Evolutionary conservation across 352 stramenopile species (phyloP), one percentile per base, ranked within the genome.

Genomic region (Phytophthora litchii): DNA sequence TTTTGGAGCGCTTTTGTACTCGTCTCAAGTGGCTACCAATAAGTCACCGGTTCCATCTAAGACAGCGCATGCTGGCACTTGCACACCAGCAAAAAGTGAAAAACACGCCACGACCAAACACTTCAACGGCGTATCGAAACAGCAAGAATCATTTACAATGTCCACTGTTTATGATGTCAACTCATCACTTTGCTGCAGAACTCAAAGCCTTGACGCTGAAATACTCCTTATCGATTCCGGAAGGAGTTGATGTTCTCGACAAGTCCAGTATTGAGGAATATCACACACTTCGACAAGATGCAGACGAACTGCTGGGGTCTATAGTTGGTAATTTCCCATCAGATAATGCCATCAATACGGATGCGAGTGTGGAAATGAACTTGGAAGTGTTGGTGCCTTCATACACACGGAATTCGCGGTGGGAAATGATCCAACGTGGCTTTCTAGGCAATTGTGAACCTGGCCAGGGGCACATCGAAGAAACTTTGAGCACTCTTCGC

Each of bases 1-100:
- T 56, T 1, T 34, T 83, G 20, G 76, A 83, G 20, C 60, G 76
- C 4, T 67, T 88, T 31, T 74, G 76, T 13, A 23, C 64, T 12
- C 67, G 73, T 1, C 52, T 84, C 8, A 74, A 67, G 36, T 86
- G 74, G 71, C 44, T 88, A 35, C 64, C 60, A n/a, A 60, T 56
- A 31, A 86, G 76, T n/a, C 73, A 88, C 51, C 71, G 69, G 5
- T 83, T 73, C 38, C 74, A 84, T 57, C 25, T 88, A 13, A 71
- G 69, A 6, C 74, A 84, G 43, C 78, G 78, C 11, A 84, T 81
- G 78, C 52, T 84, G 23, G 60, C 67, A 21, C 52, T 88, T 9
- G 44, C 56, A 5, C 67, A 88, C 36, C 62, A 78, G 9, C 68
- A 82, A 23, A 69, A 68, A 27, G 17, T 38, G 10, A 77, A 73